A percentile compares a stretch with the other conserved stretches of the same genome.
phyloP scores from a whole-genome alignment of 1,284 basidiomycete genomes.

The Amylostereum areolatum region DNA sequence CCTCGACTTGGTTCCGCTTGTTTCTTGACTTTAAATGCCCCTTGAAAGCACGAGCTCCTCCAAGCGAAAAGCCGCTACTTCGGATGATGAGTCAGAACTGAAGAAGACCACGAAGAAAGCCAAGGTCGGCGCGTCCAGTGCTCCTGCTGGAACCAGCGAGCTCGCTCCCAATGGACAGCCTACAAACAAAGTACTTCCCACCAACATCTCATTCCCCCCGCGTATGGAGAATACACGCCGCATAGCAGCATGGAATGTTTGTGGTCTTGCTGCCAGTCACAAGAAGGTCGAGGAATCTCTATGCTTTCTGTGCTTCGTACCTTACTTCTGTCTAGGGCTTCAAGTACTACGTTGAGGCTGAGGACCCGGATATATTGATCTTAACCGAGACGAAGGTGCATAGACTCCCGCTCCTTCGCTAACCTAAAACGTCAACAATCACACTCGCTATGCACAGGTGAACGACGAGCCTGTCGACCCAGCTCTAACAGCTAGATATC shows the following conservation, averaged over 20 bases:
- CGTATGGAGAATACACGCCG: constrained; percentile 42
- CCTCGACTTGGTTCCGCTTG: too few relatives aligned
- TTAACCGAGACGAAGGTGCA: constrained; percentile 77
- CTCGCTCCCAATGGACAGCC: constrained; percentile 46
- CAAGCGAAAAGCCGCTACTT: constrained; percentile 20
- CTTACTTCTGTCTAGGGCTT: constrained; percentile 51
- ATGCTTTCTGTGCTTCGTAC: not conserved
- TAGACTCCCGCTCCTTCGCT: not conserved
- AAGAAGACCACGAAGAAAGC: constrained; percentile 14
- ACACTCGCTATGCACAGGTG: constrained; percentile 35
- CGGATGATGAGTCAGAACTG: constrained; percentile 15
- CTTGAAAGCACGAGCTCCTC: constrained; percentile 23
- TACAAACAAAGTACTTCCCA: constrained; percentile 69
- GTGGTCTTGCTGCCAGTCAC: constrained; percentile 58
- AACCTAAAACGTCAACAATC: not conserved
- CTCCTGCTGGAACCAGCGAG: not conserved
- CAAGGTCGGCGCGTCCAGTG: constrained; percentile 8
- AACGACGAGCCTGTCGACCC: constrained; percentile 62
- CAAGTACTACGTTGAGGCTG: constrained; percentile 72
- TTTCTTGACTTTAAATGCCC: constrained; percentile 21
- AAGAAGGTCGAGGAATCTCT: constrained; percentile 50
- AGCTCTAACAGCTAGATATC: constrained; percentile 49
- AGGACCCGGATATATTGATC: constrained; percentile 76
- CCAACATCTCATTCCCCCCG: constrained; percentile 52
- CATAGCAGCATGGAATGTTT: constrained; percentile 74